These are phyloP conservation scores for Lolium perenne DNA, from an alignment of 176 grass and related monocot species.

Conservation along the genomic window DNA sequence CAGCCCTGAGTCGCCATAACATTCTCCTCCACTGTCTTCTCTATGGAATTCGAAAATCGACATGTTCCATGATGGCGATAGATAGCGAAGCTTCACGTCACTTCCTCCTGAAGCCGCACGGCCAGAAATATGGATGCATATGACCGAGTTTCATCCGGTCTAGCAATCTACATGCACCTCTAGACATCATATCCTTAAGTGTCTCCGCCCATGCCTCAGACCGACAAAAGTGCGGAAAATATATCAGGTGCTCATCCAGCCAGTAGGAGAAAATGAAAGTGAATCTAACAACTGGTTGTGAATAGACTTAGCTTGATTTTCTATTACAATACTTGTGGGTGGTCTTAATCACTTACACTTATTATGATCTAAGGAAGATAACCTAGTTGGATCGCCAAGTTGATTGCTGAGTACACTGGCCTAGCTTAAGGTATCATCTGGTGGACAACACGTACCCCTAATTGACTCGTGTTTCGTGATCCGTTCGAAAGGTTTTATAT, in stretches of 20 bases:
- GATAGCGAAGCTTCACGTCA: too few species aligned
- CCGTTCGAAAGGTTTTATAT: neutral
- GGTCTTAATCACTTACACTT: neutral
- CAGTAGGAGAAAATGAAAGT: neutral
- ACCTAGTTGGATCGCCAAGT: neutral
- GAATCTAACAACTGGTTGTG: neutral
- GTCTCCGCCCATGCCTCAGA: neutral
- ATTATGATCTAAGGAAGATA: neutral
- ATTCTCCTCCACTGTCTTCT: too few species aligned
- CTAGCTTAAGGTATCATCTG: neutral
- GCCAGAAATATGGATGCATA: too few species aligned
- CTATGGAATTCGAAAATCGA: too few species aligned
- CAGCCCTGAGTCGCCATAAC: too few species aligned
- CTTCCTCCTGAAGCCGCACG: too few species aligned
- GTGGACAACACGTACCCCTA: neutral
- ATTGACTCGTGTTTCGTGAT: neutral
- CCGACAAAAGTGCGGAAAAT: neutral
- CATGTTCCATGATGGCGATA: too few species aligned
- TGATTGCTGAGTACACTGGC: neutral
- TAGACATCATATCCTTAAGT: too few species aligned
- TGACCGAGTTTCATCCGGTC: too few species aligned
- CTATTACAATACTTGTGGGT: neutral
- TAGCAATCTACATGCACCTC: too few species aligned
- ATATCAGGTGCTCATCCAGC: neutral
- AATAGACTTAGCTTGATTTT: too few species aligned